phyloP scores from a whole-genome alignment of 2,329 filamentous ascomycete genomes.

The Coniosporium tulheliwenetii region DNA sequence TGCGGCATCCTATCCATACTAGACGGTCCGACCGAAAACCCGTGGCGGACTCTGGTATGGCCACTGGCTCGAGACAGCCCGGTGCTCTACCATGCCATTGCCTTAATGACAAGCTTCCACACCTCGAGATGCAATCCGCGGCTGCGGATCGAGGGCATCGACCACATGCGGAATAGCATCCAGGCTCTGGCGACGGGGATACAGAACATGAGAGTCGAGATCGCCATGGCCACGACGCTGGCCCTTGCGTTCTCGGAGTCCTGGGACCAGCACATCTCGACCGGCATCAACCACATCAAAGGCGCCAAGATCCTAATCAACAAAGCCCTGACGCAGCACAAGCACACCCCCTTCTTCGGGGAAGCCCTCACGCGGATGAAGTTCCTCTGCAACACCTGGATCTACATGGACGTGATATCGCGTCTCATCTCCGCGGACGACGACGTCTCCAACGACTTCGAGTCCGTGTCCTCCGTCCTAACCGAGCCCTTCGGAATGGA shows the following conservation, averaged over 20 bases:
- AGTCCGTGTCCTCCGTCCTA: conserved; percentile 20
- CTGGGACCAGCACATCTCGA: conserved; percentile 55
- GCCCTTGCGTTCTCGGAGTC: conserved; percentile 54
- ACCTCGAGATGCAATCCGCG: conserved; percentile 40
- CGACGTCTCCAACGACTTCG: conserved; percentile 39
- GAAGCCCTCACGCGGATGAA: conserved; percentile 39
- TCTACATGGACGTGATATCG: conserved; percentile 60
- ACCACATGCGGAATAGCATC: conserved; percentile 53
- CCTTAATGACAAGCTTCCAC: conserved; percentile 55
- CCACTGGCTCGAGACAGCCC: conserved; percentile 48
- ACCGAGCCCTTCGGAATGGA: conserved; percentile 19
- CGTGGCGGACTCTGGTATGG: conserved; percentile 57
- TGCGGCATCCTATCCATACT: conserved; percentile 58
- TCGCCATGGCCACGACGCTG: conserved; percentile 53
- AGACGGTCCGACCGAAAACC: conserved; percentile 53
- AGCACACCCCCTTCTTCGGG: conserved; percentile 15
- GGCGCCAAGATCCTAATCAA: conserved; percentile 50
- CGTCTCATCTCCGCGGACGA: conserved; percentile 47
- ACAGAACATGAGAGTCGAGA: conserved; percentile 47
- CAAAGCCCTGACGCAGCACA: conserved; percentile 36
- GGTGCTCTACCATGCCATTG: conserved; percentile 51
- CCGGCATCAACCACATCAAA: conserved; percentile 53
- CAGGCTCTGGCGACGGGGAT: conserved; percentile 42
- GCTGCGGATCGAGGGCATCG: conserved; percentile 46
- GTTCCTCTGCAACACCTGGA: conserved; percentile 56